Conservation (phyloP, 192 early-diverging fungal genomes). For the Thoreauomyces humboldtii region DNA sequence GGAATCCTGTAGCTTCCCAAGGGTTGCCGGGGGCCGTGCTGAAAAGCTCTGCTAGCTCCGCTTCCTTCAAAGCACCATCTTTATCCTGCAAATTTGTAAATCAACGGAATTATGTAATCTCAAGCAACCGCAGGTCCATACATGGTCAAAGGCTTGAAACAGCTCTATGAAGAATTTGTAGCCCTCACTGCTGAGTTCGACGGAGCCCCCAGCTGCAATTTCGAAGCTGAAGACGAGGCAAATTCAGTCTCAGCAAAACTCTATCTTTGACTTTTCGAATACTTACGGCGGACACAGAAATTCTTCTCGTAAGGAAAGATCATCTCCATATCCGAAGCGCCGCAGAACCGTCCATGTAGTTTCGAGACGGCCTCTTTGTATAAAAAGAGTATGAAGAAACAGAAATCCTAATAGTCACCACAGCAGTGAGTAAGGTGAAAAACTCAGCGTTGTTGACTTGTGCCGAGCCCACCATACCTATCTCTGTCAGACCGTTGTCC, state of each 20-base stretch:
- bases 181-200: constrained; percentile 89
- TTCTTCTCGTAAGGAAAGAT: constrained; percentile 87
- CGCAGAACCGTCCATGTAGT: constrained; percentile 98
- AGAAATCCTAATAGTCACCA: constrained; percentile 80
- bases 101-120: too few relatives aligned
- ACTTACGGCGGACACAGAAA: constrained; percentile 79
- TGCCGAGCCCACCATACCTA: constrained; percentile 57
- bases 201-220: constrained; percentile 84
- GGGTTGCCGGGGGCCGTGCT: constrained; percentile 87
- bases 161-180: constrained; percentile 95
- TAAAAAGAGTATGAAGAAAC: constrained; percentile 93
- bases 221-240: constrained; percentile 64
- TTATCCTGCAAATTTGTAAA: constrained; percentile 89
- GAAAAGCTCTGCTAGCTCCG: constrained; percentile 85
- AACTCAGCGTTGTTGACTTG: neutral
- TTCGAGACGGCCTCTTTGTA: constrained; percentile 93
- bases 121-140: too few relatives aligned
- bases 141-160: constrained; percentile 90
- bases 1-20: constrained; percentile 86
- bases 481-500: constrained; percentile 82
- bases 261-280: neutral
- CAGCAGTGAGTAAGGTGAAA: neutral
- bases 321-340: constrained; percentile 95
- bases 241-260: neutral
- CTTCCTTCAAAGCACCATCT: constrained; percentile 86